phyloP scores from a whole-genome alignment of 2,329 filamentous ascomycete species.

The Penicillium corylophilum region DNA sequence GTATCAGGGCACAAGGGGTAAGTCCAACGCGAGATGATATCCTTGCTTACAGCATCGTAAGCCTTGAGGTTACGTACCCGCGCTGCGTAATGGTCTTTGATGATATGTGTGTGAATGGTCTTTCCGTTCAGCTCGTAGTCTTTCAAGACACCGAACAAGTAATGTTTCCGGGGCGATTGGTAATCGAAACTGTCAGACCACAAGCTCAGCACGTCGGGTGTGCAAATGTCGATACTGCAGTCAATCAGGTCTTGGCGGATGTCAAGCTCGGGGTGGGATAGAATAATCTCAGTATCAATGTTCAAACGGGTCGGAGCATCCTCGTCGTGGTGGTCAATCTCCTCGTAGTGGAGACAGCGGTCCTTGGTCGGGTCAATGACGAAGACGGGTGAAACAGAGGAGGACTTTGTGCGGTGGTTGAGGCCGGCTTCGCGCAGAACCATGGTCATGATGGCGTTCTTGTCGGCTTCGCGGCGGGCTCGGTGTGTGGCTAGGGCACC shows the following conservation, averaged over 20 bases:
- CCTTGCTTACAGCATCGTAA: slow-evolving; percentile 84
- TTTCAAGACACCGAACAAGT: slow-evolving; percentile 88
- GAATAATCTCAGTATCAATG: slow-evolving; percentile 77
- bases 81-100: slow-evolving; percentile 80
- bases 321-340: slow-evolving; percentile 66
- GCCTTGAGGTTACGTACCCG: slow-evolving; percentile 81
- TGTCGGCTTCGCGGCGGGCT: slow-evolving; percentile 75
- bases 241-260: slow-evolving; percentile 87
- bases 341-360: slow-evolving; percentile 90
- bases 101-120: slow-evolving; percentile 87
- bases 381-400: slow-evolving; percentile 76
- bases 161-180: slow-evolving; percentile 82
- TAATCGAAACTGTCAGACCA: slow-evolving; percentile 99
- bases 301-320: slow-evolving; percentile 54
- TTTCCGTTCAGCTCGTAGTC: slow-evolving; percentile 97
- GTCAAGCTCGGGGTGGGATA: slow-evolving; percentile 72
- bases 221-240: slow-evolving; percentile 95
- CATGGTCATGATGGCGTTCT: slow-evolving; percentile 98
- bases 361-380: slow-evolving; percentile 77
- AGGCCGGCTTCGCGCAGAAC: slow-evolving; percentile 76
- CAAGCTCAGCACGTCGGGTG: slow-evolving; percentile 86
- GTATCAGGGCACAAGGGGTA: slow-evolving; percentile 87
- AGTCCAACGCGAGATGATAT: slow-evolving; percentile 83
- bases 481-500: slow-evolving; percentile 74
- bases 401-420: slow-evolving; percentile 73